Base-by-base conservation (phyloP, 768 basidiomycete species). In the Boletus huronensis region DNA sequence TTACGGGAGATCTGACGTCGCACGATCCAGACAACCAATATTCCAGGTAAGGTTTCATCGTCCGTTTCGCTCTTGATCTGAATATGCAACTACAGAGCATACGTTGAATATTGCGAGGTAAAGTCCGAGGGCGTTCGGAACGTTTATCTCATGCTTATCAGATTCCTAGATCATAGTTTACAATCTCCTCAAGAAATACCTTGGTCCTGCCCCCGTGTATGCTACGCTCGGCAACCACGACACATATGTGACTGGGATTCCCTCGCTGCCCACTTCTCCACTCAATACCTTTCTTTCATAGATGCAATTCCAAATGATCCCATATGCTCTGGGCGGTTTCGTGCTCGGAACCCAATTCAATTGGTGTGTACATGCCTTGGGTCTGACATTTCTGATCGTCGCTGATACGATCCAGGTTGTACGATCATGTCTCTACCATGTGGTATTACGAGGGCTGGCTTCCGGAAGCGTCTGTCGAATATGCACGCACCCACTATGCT, bases 221-320 rank as follows among this genome's bases (percentile, higher is more conserved):
- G 80, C 84, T 10, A 80, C 83, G 0, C 72, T 89, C 4, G 88
- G 88, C 6, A 90, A 90, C 65, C 88, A 89, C 58, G 88, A 90
- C 62, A 82, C 77, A 48, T 87, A 88, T 68, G 83, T 86, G 56
- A 19, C 40, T 43, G 14, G 36, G 23, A 0, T 39, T 16, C 11
- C 46, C 38, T 19, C 8, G 11, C 8, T 0, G 6, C 44, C 5
- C 3, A 7, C 25, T 32, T 32, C 14, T 9, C 3, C 11, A 48
- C 29, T 40, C 16, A 23, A 48, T 9, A 1, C 0, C 17, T 14
- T 35, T 34, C 13, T 31, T 40, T 39, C 39, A 19, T 42, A 64
- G 63, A 54, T 48, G 40, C 68, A 59, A 46, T 43, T 42, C 42
- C 61, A 77, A 65, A 77, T 60, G 74, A 67, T 77, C 14, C 74